phyloP scores from a whole-genome alignment of 2,329 filamentous ascomycete species.

The Colletotrichum costaricense region DNA sequence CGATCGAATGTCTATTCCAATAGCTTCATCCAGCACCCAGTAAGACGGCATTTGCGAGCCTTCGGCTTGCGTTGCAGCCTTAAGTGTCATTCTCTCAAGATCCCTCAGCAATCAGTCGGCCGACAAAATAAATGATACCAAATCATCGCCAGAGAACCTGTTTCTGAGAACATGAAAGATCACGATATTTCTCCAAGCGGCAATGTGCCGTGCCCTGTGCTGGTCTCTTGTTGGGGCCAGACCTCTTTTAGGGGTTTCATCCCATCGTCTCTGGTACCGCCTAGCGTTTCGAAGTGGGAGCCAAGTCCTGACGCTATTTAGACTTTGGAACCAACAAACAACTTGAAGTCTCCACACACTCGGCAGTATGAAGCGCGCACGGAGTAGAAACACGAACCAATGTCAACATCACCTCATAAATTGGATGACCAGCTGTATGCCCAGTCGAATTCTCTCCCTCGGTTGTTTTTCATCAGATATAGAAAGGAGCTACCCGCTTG shows the following conservation, averaged over 20 bases:
- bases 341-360: background rate
- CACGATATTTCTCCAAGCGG: background rate
- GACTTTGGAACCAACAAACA: background rate
- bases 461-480: background rate
- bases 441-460: background rate
- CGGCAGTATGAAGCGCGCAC: background rate
- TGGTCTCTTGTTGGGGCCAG: background rate
- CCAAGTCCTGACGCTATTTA: background rate
- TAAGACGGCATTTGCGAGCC: no score
- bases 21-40: no score
- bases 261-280: background rate
- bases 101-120: no score
- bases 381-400: background rate
- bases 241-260: conserved; percentile 4
- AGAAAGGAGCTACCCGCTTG: background rate
- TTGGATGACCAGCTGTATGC: background rate
- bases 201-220: background rate
- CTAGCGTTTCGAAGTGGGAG: background rate
- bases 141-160: no score
- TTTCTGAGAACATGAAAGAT: no score
- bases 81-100: no score
- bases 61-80: no score
- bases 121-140: no score
- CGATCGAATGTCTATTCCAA: no score
- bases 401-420: background rate